Evolutionary conservation across 768 basidiomycete genomes (phyloP).

Genomic region (Termitomyces sp.): DNA sequence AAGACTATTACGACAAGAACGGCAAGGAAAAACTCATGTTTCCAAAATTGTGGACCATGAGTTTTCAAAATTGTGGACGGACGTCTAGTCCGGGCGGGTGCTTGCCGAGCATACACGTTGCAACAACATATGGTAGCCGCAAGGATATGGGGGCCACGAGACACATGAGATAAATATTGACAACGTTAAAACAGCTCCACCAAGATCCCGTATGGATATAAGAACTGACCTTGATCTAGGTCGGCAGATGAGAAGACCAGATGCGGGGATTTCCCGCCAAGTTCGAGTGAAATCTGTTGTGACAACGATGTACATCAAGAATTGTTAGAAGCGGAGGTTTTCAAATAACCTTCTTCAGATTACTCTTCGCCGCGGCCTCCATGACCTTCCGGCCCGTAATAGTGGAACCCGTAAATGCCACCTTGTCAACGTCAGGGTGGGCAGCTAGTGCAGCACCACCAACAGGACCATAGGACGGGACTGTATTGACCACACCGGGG

Average conservation of each 20-base stretch:
- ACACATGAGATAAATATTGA: not conserved
- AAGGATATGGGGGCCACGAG: not conserved
- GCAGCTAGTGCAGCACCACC: constrained; percentile 82
- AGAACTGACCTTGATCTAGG: constrained; percentile 66
- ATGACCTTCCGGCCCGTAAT: constrained; percentile 85
- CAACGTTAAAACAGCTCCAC: not conserved
- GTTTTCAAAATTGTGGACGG: not conserved
- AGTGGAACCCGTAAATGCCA: constrained; percentile 94
- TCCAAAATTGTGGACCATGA: too few relatives aligned
- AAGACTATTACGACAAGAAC: not conserved
- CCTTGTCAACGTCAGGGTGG: constrained; percentile 86
- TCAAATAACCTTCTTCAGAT: constrained; percentile 76
- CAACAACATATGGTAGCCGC: not conserved
- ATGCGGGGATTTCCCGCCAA: constrained; percentile 90
- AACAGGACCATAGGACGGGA: constrained; percentile 75
- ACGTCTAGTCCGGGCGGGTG: not conserved
- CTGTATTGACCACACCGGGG: constrained; percentile 84
- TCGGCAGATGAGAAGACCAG: constrained; percentile 90
- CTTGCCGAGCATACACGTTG: not conserved
- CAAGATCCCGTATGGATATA: not conserved
- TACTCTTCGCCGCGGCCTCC: constrained; percentile 88
- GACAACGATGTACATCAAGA: constrained; percentile 4
- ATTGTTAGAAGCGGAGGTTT: not conserved
- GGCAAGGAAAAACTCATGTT: not conserved
- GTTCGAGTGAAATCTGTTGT: constrained; percentile 76